These are phyloP conservation scores for Myxozyma sirexii DNA, from an alignment of 805 yeast species.

Conservation along the genomic window DNA sequence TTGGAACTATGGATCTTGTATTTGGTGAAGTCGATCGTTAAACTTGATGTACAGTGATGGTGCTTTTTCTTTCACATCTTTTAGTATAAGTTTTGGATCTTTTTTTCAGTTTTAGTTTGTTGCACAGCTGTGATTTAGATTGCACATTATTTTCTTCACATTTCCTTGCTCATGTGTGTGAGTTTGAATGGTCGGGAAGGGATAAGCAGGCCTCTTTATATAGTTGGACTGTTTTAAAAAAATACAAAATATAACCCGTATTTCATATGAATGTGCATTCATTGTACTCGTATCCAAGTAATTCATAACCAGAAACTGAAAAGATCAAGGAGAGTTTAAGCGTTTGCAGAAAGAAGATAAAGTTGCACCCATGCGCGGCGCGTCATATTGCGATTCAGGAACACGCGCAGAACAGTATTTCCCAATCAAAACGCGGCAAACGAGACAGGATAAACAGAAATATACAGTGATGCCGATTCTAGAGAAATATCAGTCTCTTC, in stretches of 20 bases:
- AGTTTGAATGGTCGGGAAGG: too few species aligned
- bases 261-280: too few species aligned
- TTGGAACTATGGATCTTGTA: conserved; percentile 94
- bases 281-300: too few species aligned
- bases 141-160: not conserved
- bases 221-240: too few species aligned
- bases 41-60: not conserved
- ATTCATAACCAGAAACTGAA: too few species aligned
- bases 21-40: conserved; percentile 93
- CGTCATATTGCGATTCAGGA: not conserved
- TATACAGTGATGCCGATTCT: conserved; percentile 10
- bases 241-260: too few species aligned
- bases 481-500: conserved; percentile 25
- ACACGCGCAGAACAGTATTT: too few species aligned
- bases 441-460: not conserved
- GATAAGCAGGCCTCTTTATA: not conserved
- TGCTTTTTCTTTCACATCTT: too few species aligned
- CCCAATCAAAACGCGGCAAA: not conserved
- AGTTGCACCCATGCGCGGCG: not conserved
- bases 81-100: too few species aligned
- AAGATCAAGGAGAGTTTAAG: too few species aligned
- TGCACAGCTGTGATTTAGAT: too few species aligned
- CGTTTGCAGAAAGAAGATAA: too few species aligned
- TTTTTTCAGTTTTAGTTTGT: not conserved
- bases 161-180: not conserved